Percentiles rank a stretch among this genome's conserved stretches.
Conservation (phyloP, 2,329 filamentous ascomycete species). For the Fusarium coicis region DNA sequence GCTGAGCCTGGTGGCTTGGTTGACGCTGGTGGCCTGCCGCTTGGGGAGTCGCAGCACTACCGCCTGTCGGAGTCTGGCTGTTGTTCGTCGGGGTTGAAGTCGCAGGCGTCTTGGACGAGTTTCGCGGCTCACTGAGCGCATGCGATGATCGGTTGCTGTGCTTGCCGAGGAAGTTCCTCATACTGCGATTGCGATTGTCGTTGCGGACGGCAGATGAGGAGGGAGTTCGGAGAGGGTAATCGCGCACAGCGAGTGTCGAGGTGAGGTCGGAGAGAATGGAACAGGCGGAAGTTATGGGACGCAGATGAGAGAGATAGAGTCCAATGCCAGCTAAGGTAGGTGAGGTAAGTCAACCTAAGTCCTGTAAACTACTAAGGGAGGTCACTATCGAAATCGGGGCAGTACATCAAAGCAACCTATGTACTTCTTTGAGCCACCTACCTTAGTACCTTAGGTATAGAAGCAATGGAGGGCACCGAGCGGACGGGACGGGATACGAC, state of each 20-base stretch:
- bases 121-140: conserved; percentile 59
- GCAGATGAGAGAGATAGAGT: conserved; percentile 25
- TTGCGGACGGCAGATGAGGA: conserved; percentile 18
- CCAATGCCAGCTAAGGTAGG: conserved; percentile 1
- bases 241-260: conserved; percentile 23
- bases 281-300: conserved; percentile 15
- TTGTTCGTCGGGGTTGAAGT: conserved; percentile 22
- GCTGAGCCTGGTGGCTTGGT: conserved; percentile 28
- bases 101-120: conserved; percentile 43
- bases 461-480: conserved; percentile 1
- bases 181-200: conserved; percentile 47
- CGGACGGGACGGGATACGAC: conserved; percentile 15
- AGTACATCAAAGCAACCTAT: conserved; percentile 13
- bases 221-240: not conserved
- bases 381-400: conserved; percentile 27
- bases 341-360: conserved; percentile 3
- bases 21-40: conserved; percentile 33
- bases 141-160: conserved; percentile 68
- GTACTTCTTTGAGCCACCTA: not conserved
- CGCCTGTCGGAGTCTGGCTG: conserved; percentile 34
- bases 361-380: not conserved
- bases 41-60: conserved; percentile 34
- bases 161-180: conserved; percentile 66
- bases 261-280: conserved; percentile 13
- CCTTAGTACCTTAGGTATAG: not conserved